Conservation (phyloP, 129 eudicot genomes). For the Solidago caesia region DNA sequence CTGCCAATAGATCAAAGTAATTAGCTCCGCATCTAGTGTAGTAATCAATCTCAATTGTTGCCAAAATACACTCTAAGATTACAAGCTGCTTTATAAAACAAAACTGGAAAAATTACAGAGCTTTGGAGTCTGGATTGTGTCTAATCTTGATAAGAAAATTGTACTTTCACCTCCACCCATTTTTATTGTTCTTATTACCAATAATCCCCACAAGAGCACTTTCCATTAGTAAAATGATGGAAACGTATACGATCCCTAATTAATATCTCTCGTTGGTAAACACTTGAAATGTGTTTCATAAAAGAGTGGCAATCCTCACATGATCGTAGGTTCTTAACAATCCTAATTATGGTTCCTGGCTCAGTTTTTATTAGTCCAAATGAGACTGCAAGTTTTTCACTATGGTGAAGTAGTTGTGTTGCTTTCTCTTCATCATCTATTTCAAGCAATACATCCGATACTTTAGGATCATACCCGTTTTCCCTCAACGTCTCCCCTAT, state of each 20-base stretch:
- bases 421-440: slow-evolving; percentile 51
- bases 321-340: slow-evolving; percentile 46
- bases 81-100: neutral
- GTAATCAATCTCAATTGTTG: neutral
- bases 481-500: slow-evolving; percentile 27
- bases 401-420: slow-evolving; percentile 45
- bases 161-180: neutral
- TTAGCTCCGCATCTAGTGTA: neutral
- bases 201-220: slow-evolving; percentile 49
- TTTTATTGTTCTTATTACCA: slow-evolving; percentile 14
- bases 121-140: neutral
- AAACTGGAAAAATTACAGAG: neutral
- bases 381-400: slow-evolving; percentile 53
- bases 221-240: slow-evolving; percentile 47
- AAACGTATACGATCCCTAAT: slow-evolving; percentile 47
- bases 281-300: slow-evolving; percentile 42
- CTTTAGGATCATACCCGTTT: slow-evolving; percentile 39
- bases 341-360: slow-evolving; percentile 40
- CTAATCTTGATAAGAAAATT: neutral
- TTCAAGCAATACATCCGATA: slow-evolving; percentile 41
- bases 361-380: slow-evolving; percentile 40
- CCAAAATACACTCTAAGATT: neutral
- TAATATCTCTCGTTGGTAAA: slow-evolving; percentile 43
- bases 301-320: slow-evolving; percentile 59
- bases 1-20: neutral